Conservation (phyloP, 148 eudicot genomes). For the Mesembryanthemum crystallinum region DNA sequence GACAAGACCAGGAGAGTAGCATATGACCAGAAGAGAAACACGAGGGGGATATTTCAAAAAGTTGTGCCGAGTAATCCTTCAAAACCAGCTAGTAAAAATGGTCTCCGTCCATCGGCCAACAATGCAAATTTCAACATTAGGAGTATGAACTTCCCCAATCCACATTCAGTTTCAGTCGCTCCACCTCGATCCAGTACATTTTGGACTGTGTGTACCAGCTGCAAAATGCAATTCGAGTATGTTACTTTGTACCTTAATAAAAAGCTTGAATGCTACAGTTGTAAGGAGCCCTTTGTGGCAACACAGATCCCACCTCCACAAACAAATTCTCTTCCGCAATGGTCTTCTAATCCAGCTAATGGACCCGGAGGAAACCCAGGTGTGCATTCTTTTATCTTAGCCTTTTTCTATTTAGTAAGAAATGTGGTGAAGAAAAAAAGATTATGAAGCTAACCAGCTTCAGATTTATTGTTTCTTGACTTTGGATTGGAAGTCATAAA, state of each 20-base stretch:
- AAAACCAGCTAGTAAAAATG: constrained; percentile 25
- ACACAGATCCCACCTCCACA: constrained; percentile 46
- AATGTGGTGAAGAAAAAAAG: background rate
- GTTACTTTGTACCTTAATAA: constrained; percentile 43
- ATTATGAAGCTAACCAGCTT: background rate
- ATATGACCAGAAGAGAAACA: constrained; percentile 42
- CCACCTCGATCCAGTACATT: constrained; percentile 42
- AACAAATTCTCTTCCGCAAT: constrained; percentile 15
- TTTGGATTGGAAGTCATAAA: constrained; percentile 4
- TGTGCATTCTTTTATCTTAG: constrained; percentile 6
- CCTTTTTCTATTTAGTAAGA: background rate
- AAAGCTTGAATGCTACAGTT: constrained; percentile 53
- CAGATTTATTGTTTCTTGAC: background rate
- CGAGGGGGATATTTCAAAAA: constrained; percentile 25
- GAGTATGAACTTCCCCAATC: constrained; percentile 31
- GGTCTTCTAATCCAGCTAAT: constrained; percentile 1
- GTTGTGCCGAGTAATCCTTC: constrained; percentile 23
- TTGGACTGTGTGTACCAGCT: constrained; percentile 66
- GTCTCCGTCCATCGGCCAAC: constrained; percentile 28
- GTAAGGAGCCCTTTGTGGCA: constrained; percentile 54
- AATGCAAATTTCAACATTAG: constrained; percentile 18
- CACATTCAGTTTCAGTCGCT: constrained; percentile 24
- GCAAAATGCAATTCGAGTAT: constrained; percentile 62
- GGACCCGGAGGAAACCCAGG: constrained; percentile 18
- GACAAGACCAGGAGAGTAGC: constrained; percentile 45